A percentile compares a stretch with the other conserved stretches of the same genome.
Conservation (phyloP, 106 monocot genomes). For the Cymbidium sinense region DNA sequence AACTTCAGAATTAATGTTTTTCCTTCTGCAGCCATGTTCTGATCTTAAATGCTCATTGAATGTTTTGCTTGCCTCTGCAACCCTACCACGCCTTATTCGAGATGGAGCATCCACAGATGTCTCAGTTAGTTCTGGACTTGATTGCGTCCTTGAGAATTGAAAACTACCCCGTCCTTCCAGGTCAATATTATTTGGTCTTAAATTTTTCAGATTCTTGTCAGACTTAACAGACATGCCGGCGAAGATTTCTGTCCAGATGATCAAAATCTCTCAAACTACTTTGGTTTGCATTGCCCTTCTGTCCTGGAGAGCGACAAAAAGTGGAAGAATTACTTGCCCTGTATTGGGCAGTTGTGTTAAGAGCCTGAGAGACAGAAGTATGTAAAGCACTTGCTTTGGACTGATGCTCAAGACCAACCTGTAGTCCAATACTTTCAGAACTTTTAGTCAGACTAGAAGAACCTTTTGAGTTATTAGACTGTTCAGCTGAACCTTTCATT, state of each 20-base stretch:
- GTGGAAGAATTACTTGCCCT: constrained; percentile 18
- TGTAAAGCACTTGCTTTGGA: not conserved
- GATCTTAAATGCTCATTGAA: constrained; percentile 17
- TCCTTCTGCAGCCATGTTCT: constrained; percentile 28
- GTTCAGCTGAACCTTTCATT: constrained; percentile 3
- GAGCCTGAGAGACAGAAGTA: not conserved
- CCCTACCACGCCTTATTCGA: constrained; percentile 22
- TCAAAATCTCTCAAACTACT: constrained; percentile 10
- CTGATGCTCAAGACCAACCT: not conserved
- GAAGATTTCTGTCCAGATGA: constrained; percentile 28
- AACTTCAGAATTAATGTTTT: constrained; percentile 29
- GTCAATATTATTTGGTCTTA: constrained; percentile 20
- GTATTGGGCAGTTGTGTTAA: constrained; percentile 10
- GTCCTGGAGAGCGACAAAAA: constrained; percentile 9
- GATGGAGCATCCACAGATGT: constrained; percentile 28
- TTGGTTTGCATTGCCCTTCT: constrained; percentile 23
- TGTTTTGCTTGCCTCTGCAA: constrained; percentile 30
- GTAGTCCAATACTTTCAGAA: constrained; percentile 5
- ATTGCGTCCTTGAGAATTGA: constrained; percentile 68
- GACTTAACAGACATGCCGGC: constrained; percentile 3
- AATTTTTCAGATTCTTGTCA: constrained; percentile 38
- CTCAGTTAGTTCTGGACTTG: constrained; percentile 73
- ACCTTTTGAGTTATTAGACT: not conserved
- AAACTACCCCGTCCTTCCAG: constrained; percentile 32
- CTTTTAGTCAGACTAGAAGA: not conserved